Evolutionary conservation across 129 eudicot species (phyloP), one percentile per base, ranked within the genome.

Genomic region (Saposhnikovia divaricata): DNA sequence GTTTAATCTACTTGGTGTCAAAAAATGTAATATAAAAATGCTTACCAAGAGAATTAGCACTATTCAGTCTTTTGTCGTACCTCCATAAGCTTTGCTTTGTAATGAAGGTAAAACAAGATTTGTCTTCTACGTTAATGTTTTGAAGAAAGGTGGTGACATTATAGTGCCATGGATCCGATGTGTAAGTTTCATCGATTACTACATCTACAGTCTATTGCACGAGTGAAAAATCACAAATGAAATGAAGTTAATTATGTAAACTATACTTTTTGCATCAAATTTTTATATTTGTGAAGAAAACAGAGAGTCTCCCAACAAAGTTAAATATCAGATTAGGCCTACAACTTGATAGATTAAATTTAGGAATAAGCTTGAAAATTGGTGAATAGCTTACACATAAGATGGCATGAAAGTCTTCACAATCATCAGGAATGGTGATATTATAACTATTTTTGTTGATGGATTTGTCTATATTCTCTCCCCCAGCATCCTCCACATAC

Each of bases 401-500:
- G 42, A 96, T 90, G 85, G 99, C 99, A 81, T 92, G 97, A 82
- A 96, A 90, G 83, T 87, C 92, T 53, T 92, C 99, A 78, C 89
- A 78, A 72, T 96, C 97, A 78, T 96, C 99, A 23, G 89, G 86
- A 61, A 86, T 40, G 15, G 99, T 82, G 31, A 78, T 82, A 86
- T 91, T 96, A 84, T 92, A 96, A 57, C 88, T 89, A 63, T 83
- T 45, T 83, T 87, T 88, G 87, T 89, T 92, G 90, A 92, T 92
- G 76, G 99, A 87, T 39, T 85, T 83, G 66, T 96, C 99, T 5
- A 96, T 74, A 79, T 96, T 96, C 76, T 83, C 99, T 74, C 99
- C 99, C 21, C 98, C 99, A 1, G 99, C 91, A 87, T 96, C 99
- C 87, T 92, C 98, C 81, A 92, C 89, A 77, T 85, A 89, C 99